These are phyloP conservation scores for Phymatotrichopsis omnivora DNA, from an alignment of 2,329 filamentous ascomycete species.

Conservation along the genomic window DNA sequence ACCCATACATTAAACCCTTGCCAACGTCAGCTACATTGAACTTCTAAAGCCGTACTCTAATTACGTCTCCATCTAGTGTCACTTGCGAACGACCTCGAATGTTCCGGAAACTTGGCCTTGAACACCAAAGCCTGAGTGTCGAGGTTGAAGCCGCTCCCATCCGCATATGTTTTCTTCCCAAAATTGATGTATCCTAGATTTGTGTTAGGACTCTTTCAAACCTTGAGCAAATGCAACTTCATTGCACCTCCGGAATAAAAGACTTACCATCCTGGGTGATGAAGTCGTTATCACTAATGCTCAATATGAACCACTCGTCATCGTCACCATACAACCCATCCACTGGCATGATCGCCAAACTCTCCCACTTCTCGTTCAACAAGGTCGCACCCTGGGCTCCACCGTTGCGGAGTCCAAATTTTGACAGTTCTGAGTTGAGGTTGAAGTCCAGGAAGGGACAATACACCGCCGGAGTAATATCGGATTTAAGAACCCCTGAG, in stretches of 20 bases:
- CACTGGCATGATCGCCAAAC: constrained; percentile 51
- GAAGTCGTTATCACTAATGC: constrained; percentile 63
- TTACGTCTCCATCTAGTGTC: not conserved
- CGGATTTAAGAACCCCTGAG: constrained; percentile 45
- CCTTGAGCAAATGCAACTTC: not conserved
- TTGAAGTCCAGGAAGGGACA: constrained; percentile 61
- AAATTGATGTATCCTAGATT: constrained; percentile 49
- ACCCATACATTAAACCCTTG: not conserved
- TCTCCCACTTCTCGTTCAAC: constrained; percentile 72
- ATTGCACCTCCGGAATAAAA: not conserved
- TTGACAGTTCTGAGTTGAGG: constrained; percentile 51
- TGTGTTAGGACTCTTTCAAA: constrained; percentile 29
- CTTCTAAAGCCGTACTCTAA: constrained; percentile 1
- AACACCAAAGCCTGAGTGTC: constrained; percentile 56
- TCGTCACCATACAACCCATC: constrained; percentile 40
- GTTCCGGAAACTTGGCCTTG: constrained; percentile 42
- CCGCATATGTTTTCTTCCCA: constrained; percentile 47
- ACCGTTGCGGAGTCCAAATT: constrained; percentile 60
- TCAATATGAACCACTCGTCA: constrained; percentile 58
- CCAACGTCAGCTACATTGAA: not conserved
- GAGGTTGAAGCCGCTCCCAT: constrained; percentile 48
- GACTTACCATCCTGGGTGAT: constrained; percentile 54
- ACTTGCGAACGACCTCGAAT: constrained; percentile 26
- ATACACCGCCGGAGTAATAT: constrained; percentile 49
- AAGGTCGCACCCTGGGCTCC: constrained; percentile 47